Base-by-base conservation (phyloP, 306 rosid species). In the Prunus dulcis region DNA sequence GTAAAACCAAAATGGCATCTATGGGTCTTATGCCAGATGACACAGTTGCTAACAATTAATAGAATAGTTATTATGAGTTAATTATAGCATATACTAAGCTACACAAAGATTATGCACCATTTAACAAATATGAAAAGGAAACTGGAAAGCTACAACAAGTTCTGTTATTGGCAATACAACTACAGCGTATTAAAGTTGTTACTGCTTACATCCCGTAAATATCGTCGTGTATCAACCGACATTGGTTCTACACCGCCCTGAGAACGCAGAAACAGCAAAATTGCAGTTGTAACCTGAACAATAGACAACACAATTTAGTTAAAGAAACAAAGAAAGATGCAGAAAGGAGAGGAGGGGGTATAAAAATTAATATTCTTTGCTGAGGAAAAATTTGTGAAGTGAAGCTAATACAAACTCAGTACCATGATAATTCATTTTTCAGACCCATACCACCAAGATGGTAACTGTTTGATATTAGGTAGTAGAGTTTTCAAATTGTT, bases 171-270 rank as follows among this genome's bases (percentile, higher is more conserved):
- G 64, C 69, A 73, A 66, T 12, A 6, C 12, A 22, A 64, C 18
- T 19, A 55, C 38, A 20, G 20, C 12, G 14, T 34, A n/a, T 13
- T 22, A 63, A 78, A 63, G 46, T 77, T 71, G 46, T 22, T 70
- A 57, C 68, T 73, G 43, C 96, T 89, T 88, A 91, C 97, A 67
- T 84, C 83, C 23, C 61, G 89, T 76, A 73, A 68, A 82, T 50
- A 18, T n/a, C 19, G 81, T 49, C 22, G 84, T 27, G 77, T 73
- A 52, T 60, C 83, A 70, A 52, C 65, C 51, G 77, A 74, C 95
- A 86, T 88, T 49, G 49, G 45, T 30, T 55, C 73, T 71, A 22
- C 50, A 52, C 41, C 11, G 2, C 11, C 28, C 67, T 4, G 19
- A 66, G 52, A 69, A 27, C 28, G 27, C 34, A 38, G 22, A 61